Conservation (phyloP, 2,329 filamentous ascomycete species). For the Ceratocystis variospora region DNA sequence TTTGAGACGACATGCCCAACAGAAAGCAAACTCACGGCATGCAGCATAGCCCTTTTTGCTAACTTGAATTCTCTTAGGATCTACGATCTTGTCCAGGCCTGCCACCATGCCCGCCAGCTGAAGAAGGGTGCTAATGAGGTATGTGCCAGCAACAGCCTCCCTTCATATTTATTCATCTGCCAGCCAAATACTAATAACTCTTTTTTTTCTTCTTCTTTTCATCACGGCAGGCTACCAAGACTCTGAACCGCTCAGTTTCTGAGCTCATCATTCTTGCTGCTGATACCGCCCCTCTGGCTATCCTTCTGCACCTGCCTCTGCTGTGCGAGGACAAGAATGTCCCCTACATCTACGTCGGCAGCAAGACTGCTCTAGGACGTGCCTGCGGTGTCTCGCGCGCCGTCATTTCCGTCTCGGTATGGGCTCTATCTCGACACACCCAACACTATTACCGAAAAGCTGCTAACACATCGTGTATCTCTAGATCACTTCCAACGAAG, state of each 20-base stretch:
- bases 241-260: slow-evolving; percentile 76
- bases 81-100: slow-evolving; percentile 65
- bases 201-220: not conserved
- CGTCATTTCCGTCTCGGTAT: slow-evolving; percentile 60
- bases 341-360: slow-evolving; percentile 54
- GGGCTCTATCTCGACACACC: not conserved
- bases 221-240: slow-evolving; percentile 52
- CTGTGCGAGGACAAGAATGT: slow-evolving; percentile 68
- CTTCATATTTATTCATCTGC: not conserved
- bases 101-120: slow-evolving; percentile 56
- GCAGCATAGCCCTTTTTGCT: not conserved
- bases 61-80: slow-evolving; percentile 30
- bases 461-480: not conserved
- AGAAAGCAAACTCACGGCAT: no score
- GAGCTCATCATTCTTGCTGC: slow-evolving; percentile 83
- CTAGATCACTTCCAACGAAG: slow-evolving; percentile 78
- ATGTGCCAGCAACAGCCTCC: not conserved
- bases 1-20: no score
- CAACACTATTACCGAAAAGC: not conserved
- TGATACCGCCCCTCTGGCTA: slow-evolving; percentile 75
- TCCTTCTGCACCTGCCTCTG: slow-evolving; percentile 77
- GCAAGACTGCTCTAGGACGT: slow-evolving; percentile 73
- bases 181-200: slow-evolving; percentile 4
- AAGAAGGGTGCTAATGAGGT: slow-evolving; percentile 82
- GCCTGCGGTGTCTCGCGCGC: slow-evolving; percentile 79